These are phyloP conservation scores for Tuber brumale DNA, from an alignment of 495 filamentous ascomycete genomes.

Conservation along the genomic window DNA sequence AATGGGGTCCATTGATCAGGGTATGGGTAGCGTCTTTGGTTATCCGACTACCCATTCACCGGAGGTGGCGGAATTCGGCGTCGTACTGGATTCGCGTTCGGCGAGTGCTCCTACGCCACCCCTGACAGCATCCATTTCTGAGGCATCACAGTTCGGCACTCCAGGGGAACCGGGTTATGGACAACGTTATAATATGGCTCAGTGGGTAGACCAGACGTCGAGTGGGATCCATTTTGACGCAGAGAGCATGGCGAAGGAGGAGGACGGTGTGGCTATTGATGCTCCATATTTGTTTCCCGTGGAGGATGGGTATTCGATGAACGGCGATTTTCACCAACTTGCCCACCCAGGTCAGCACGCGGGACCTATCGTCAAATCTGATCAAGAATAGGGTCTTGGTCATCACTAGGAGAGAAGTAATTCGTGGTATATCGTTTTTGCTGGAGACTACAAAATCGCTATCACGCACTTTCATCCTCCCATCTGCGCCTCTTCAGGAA, in stretches of 20 bases:
- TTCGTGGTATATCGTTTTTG: constrained; percentile 1
- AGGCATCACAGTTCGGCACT: constrained; percentile 36
- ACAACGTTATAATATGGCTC: constrained; percentile 27
- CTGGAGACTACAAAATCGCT: constrained; percentile 3
- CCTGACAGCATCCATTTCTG: constrained; percentile 38
- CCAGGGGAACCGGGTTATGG: constrained; percentile 1
- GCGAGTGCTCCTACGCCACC: constrained; percentile 40
- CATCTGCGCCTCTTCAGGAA: background rate
- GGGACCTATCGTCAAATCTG: background rate
- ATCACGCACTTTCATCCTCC: background rate
- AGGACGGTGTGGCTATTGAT: background rate
- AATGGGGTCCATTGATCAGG: constrained; percentile 39
- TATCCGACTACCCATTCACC: constrained; percentile 37
- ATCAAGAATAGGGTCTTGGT: background rate
- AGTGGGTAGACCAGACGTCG: constrained; percentile 31
- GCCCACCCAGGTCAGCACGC: background rate
- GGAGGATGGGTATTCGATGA: background rate
- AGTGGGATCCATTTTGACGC: background rate
- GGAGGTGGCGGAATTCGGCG: constrained; percentile 29
- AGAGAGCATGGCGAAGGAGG: background rate
- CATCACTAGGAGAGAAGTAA: background rate
- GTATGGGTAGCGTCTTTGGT: constrained; percentile 28
- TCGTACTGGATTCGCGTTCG: constrained; percentile 34
- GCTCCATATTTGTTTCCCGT: background rate
- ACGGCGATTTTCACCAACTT: background rate